Percentiles rank a stretch among this genome's conserved stretches.
These are phyloP conservation scores for Trichoderma erinaceum DNA, from an alignment of 495 filamentous ascomycete genomes.

Conservation along the genomic window DNA sequence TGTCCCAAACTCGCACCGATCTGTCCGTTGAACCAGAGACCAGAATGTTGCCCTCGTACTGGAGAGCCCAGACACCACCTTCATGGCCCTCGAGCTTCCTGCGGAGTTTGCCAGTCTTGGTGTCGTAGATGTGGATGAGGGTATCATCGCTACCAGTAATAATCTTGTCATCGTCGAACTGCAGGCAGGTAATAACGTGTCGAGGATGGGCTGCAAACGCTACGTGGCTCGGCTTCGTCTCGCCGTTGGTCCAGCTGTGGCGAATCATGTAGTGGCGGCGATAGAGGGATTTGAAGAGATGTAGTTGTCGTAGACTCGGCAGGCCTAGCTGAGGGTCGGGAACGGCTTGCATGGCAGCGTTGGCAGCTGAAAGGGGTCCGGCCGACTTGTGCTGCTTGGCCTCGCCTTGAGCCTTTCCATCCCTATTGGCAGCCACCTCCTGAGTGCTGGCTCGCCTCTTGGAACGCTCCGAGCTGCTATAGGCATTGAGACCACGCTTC, in stretches of 20 bases:
- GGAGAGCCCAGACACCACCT: slow-evolving; percentile 94
- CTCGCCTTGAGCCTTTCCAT: slow-evolving; percentile 28
- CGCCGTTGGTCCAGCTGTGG: slow-evolving; percentile 80
- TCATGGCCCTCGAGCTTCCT: slow-evolving; percentile 86
- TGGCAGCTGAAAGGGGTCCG: slow-evolving; percentile 80
- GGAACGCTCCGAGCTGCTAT: slow-evolving; percentile 41
- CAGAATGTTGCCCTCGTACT: slow-evolving; percentile 90
- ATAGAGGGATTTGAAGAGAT: slow-evolving; percentile 95
- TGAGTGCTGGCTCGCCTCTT: slow-evolving; percentile 48
- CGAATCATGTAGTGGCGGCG: slow-evolving; percentile 84
- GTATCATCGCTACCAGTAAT: slow-evolving; percentile 97
- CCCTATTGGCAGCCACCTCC: slow-evolving; percentile 29
- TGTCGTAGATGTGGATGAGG: slow-evolving; percentile 97
- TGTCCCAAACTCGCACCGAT: slow-evolving; percentile 96
- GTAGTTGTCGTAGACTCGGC: slow-evolving; percentile 68
- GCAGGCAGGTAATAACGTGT: slow-evolving; percentile 95
- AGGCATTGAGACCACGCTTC: slow-evolving; percentile 35
- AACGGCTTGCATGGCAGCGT: slow-evolving; percentile 70
- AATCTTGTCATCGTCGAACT: slow-evolving; percentile 97
- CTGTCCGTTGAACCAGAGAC: slow-evolving; percentile 96
- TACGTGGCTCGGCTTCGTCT: slow-evolving; percentile 84
- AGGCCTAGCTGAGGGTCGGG: slow-evolving; percentile 77
- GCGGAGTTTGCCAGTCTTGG: slow-evolving; percentile 81
- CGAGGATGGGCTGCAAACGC: slow-evolving; percentile 93
- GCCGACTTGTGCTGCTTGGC: slow-evolving; percentile 50